Evolutionary conservation across 164 flowering plant genomes (phyloP), one percentile per base, ranked within the genome.

Genomic region (Piper betle): DNA sequence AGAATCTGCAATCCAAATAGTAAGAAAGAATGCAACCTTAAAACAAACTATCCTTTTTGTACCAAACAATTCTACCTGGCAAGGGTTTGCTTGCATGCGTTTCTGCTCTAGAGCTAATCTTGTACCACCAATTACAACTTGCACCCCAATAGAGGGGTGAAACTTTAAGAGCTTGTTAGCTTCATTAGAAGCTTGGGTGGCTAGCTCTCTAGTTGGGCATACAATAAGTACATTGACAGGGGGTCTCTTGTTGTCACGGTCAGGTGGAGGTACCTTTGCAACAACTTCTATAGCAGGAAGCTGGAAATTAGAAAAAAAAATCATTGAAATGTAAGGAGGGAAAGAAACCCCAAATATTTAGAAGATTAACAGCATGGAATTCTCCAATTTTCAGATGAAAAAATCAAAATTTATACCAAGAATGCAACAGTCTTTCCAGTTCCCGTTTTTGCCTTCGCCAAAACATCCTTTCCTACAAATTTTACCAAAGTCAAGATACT

Each of bases 351-450:
- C 4, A 55, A 55, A 9, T 5, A 17, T 15, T 33, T 8, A 38
- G 15, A 55, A 38, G 25, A 55, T 12, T 9, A 12, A 46, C 50
- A 46, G 15, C 50, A 10, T 46, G 33, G 15, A 4, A 33, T 25
- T 25, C 3, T 15, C 11, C 33, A 11, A 13, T 25, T 15, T 15
- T 7, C 50, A 46, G 5, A 46, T 10, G 46, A 69, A 62, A 18
- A 73, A 13, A 4, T 25, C 37, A 58, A 40, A 37, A 5, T 39
- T 12, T 6, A 78, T 84, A 94, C 97, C 94, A 94, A 64, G 79
- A 91, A 94, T 48, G 99, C 99, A 9, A 94, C 90, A 54, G 99
- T 94, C 84, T 94, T 91, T 59, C 99, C 99, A 39, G 99, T 94
- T 72, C 99, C 99, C 46, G 99, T 94, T 69, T 67, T 91, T 65